phyloP scores from a whole-genome alignment of 192 early-diverging fungal species.

The Chytriomyces sp. region DNA sequence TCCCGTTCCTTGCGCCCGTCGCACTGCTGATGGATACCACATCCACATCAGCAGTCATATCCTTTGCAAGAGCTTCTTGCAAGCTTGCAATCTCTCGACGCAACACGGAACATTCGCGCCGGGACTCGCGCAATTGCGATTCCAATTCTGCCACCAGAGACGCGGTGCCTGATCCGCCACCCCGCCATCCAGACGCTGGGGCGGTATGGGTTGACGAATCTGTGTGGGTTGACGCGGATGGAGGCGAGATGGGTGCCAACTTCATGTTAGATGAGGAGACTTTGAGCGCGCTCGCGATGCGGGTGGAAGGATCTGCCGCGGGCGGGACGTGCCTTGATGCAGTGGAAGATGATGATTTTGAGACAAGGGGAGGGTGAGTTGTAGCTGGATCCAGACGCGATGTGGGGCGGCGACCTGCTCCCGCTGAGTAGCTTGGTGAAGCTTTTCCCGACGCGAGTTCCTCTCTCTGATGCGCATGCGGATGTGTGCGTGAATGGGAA shows the following conservation, averaged over 20 bases:
- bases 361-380: not conserved
- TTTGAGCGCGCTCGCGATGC: not conserved
- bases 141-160: not conserved
- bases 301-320: not conserved
- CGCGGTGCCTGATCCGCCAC: not conserved
- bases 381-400: not conserved
- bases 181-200: not conserved
- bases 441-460: not conserved
- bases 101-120: not conserved
- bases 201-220: not conserved
- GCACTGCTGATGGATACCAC: too few species aligned
- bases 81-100: not conserved
- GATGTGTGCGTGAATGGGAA: not conserved
- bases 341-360: not conserved
- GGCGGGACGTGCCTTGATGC: not conserved
- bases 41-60: not conserved
- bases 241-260: not conserved
- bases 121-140: not conserved
- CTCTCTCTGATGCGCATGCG: not conserved
- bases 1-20: not conserved
- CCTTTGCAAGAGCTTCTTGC: constrained; percentile 1
- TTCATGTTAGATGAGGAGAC: constrained; percentile 11
- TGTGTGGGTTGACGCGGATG: too few species aligned
- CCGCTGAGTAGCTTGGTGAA: not conserved
- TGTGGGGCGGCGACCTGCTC: not conserved